Conservation (phyloP, 768 basidiomycete species). For the Lyophyllum decastes region DNA sequence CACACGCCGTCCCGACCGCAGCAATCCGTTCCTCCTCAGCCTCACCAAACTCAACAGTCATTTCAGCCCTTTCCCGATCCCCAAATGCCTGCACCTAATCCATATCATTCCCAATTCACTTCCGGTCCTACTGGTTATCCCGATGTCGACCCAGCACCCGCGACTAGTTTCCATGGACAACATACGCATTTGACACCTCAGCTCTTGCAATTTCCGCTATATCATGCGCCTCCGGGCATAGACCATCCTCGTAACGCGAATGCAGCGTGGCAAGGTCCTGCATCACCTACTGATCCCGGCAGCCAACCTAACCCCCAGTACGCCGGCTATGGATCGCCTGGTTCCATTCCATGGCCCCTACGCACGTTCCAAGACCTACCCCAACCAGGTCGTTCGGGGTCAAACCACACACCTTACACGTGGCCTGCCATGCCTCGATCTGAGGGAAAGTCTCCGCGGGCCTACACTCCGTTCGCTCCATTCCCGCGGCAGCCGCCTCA, state of each 20-base stretch:
- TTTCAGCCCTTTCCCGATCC: not conserved
- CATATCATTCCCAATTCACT: not conserved
- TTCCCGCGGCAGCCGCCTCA: not conserved
- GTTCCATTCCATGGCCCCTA: not conserved
- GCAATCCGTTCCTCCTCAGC: not conserved
- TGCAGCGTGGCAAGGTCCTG: not conserved
- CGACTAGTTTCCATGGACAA: no score
- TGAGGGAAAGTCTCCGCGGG: not conserved
- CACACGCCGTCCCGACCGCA: no score
- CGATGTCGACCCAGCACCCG: no score
- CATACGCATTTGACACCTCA: not conserved
- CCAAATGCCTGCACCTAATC: not conserved
- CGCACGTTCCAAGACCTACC: not conserved
- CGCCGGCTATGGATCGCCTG: not conserved
- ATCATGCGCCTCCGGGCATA: not conserved
- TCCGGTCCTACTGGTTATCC: not conserved
- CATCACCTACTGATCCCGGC: not conserved
- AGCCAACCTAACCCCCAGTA: not conserved
- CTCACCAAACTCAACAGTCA: not conserved
- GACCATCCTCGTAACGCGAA: not conserved
- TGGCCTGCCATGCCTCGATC: not conserved
- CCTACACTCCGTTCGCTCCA: not conserved
- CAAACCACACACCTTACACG: not conserved
- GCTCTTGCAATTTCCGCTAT: not conserved
- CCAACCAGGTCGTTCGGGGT: not conserved